Evolutionary conservation across 2,329 filamentous ascomycete genomes (phyloP).

Genomic region (Penicillium brevicompactum): DNA sequence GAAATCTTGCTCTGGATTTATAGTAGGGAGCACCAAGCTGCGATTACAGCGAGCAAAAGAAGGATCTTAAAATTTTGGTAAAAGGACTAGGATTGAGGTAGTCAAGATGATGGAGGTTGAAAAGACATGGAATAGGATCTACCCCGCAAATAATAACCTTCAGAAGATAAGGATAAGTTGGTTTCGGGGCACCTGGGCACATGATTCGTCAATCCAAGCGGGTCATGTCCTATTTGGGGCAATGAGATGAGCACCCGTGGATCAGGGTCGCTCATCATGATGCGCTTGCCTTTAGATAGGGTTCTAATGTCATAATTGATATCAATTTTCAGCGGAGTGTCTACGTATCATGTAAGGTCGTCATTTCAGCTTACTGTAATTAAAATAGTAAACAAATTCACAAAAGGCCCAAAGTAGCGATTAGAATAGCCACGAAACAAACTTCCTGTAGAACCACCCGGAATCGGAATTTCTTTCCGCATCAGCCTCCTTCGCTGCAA

Average conservation of each 20-base stretch:
- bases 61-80: too few species aligned
- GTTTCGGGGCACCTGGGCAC: not conserved
- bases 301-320: too few species aligned
- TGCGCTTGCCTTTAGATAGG: too few species aligned
- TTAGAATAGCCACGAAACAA: constrained; percentile 64
- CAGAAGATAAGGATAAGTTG: not conserved
- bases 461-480: constrained; percentile 39
- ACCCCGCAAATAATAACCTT: not conserved
- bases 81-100: too few species aligned
- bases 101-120: too few species aligned
- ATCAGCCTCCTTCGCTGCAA: constrained; percentile 56
- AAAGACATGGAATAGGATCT: not conserved
- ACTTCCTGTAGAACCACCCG: constrained; percentile 60
- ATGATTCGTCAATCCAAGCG: not conserved
- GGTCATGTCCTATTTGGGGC: not conserved
- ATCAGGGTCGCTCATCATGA: not conserved
- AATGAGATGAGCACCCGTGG: not conserved
- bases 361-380: not conserved
- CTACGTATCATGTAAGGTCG: too few species aligned
- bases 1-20: not conserved
- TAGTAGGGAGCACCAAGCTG: not conserved
- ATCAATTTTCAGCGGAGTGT: too few species aligned
- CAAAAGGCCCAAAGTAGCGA: not conserved
- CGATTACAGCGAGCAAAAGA: not conserved
- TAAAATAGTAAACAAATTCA: not conserved